phyloP scores from a whole-genome alignment of 140 eudicot species.

The Senecio squalidus region DNA sequence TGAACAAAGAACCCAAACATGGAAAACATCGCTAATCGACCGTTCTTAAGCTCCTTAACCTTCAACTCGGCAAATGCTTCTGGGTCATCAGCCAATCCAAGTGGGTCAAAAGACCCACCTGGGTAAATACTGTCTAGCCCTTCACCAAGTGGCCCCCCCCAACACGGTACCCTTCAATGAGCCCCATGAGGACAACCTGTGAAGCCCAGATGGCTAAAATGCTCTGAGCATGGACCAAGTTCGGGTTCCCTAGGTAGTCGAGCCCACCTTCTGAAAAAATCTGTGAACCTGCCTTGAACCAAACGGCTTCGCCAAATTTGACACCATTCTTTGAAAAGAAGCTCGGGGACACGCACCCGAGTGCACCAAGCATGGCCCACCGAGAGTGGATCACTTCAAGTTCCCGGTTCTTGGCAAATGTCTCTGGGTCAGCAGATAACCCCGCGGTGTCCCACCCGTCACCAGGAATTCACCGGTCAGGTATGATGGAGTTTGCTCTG shows the following conservation, averaged over 20 bases:
- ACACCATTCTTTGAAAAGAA: conserved; percentile 79
- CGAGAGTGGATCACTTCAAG: conserved; percentile 89
- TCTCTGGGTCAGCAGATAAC: conserved; percentile 86
- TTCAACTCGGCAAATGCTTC: conserved; percentile 88
- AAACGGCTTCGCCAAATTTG: conserved; percentile 79
- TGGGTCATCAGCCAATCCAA: conserved; percentile 87
- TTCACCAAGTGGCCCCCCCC: conserved; percentile 87
- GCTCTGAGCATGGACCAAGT: conserved; percentile 83
- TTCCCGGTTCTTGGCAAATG: conserved; percentile 90
- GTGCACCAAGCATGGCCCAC: conserved; percentile 96
- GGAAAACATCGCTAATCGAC: conserved; percentile 81
- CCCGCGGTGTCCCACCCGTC: conserved; percentile 98
- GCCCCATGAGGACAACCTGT: conserved; percentile 86
- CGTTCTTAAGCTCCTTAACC: conserved; percentile 89
- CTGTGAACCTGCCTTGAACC: conserved; percentile 94
- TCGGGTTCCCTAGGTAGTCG: conserved; percentile 86
- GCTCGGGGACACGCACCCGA: conserved; percentile 88
- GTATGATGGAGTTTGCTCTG: conserved; percentile 94
- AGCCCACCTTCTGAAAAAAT: conserved; percentile 93
- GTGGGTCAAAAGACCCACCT: conserved; percentile 85
- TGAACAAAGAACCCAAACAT: conserved; percentile 93
- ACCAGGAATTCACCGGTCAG: conserved; percentile 92
- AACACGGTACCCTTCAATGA: conserved; percentile 74
- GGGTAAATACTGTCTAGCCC: conserved; percentile 77
- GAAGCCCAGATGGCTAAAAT: conserved; percentile 77